These are phyloP conservation scores for Marchantia paleacea DNA, from an alignment of 225 moss, liverwort and hornwort genomes.

Conservation along the genomic window DNA sequence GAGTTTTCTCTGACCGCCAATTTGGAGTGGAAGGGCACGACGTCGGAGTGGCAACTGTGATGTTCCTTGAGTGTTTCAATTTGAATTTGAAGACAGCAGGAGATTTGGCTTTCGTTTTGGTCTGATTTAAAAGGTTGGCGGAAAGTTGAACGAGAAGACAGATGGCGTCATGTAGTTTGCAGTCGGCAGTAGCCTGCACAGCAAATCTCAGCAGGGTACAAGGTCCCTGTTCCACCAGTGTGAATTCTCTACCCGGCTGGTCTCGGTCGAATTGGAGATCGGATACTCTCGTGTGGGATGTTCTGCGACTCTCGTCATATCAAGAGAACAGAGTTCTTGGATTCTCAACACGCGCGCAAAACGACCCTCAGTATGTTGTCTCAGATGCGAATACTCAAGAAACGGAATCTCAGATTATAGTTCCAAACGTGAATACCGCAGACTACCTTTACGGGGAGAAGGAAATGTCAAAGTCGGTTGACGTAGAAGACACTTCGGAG, in stretches of 20 bases:
- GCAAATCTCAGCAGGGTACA: background rate
- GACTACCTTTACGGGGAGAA: conserved; percentile 15
- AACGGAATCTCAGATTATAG: conserved; percentile 22
- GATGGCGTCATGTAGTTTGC: background rate
- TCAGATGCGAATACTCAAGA: background rate
- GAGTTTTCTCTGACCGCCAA: background rate
- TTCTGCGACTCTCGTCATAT: background rate
- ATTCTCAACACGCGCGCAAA: background rate
- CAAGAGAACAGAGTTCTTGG: background rate
- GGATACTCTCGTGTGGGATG: background rate
- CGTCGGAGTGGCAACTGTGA: background rate
- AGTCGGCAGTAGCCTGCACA: background rate
- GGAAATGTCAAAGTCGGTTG: conserved; percentile 7
- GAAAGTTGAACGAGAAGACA: background rate
- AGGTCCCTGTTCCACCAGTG: background rate
- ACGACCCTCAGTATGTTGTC: conserved; percentile 16
- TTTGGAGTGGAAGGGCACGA: background rate
- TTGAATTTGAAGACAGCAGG: background rate
- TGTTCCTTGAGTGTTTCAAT: background rate
- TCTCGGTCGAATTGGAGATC: background rate
- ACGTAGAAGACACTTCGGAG: background rate
- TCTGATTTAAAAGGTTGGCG: background rate
- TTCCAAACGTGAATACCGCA: conserved; percentile 22
- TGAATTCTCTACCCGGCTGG: background rate
- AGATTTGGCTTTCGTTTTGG: background rate